Evolutionary conservation across 2,329 filamentous ascomycete species (phyloP), one percentile per base, ranked within the genome.

Genomic region (Stachybotrys echinatus): DNA sequence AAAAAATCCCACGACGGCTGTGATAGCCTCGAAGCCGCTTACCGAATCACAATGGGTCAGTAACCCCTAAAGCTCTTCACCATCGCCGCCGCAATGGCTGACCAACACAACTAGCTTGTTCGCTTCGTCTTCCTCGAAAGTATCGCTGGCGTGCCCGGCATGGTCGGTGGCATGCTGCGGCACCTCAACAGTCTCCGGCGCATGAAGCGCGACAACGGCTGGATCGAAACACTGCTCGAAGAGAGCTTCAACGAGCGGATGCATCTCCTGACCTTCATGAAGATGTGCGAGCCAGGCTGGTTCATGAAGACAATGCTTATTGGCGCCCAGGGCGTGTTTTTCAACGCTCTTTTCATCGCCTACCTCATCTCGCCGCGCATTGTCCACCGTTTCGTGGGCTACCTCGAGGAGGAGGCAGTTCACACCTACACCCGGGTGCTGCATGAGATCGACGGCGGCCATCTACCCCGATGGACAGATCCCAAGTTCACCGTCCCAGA

Each of bases 341-440:
- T 95, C 80, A 99, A 99, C 71, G 81, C 84, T 55, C 82, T 97
- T 66, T 97, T 99, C 77, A 52, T 96, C 54, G 80, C 87, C 44
- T 97, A 97, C 71, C 83, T 99, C 31, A 63, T 96, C 52, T 90
- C 87, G 2, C 92, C 94, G 6, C 84, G 85, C 53, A 92, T 89
- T 55, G 92, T 89, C 62, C 94, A 99, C 69, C 87, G 94, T 42
- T 97, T 99, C 68, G 92, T 97, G 48, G 94, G 92, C 2, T 97
- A 97, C 61, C 83, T 99, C 12, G 94, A 99, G 69, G 94, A 99
- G 67, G 94, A 99, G 69, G 94, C 94, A 8, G 92, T 97, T 2
- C 81, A 95, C 63, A 99, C 94, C 0, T 99, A 99, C 73, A 94
- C 90, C 1, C 84, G 91, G 46, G 89, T 90, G 53, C 88, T 97